Evolutionary conservation across 768 basidiomycete species (phyloP), one percentile per base, ranked within the genome.

Genomic region (Hericium alpestre): DNA sequence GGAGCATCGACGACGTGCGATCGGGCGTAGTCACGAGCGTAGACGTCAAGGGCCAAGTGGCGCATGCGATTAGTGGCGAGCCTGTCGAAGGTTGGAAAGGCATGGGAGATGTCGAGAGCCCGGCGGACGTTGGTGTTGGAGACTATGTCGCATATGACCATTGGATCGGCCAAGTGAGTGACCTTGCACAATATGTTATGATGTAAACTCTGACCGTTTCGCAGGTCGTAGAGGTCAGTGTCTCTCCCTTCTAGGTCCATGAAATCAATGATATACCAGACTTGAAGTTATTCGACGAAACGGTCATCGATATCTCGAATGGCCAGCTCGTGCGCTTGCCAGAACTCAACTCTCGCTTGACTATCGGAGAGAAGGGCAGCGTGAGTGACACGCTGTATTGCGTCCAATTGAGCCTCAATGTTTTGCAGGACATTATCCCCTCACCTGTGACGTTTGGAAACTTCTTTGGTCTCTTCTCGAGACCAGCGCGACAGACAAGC

Each of bases 101-200:
- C 10, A 63, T 75, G 56, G 72, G 77, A 40, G 82, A 87, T 51
- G 66, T 93, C 23, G 76, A 79, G 61, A 74, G 75, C 22, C 75
- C 78, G 23, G 70, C 75, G 37, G 79, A 83, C 27, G 77, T 87
- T 23, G 87, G 87, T 58, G 76, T 87, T 40, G 86, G 87, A 6
- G 90, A 93, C 69, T 90, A 85, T 72, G 89, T 94, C 51, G 73
- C 84, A 16, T 82, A 83, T 64, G 80, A 87, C 62, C 82, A 91
- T 67, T 96, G 93, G 93, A 74, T 95, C 64, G 93, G 93, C 54
- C 90, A 92, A 77, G 90, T 89, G 67, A 67, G 80, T 57, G 57
- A 22, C 57, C 58, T 51, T 57, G 8, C 53, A 39, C 18, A 43
- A 48, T 48, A 38, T 56, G 39, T 47, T 56, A 49, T 57, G 65